phyloP scores from a whole-genome alignment of 768 basidiomycete genomes.

The Termitomyces heimii region DNA sequence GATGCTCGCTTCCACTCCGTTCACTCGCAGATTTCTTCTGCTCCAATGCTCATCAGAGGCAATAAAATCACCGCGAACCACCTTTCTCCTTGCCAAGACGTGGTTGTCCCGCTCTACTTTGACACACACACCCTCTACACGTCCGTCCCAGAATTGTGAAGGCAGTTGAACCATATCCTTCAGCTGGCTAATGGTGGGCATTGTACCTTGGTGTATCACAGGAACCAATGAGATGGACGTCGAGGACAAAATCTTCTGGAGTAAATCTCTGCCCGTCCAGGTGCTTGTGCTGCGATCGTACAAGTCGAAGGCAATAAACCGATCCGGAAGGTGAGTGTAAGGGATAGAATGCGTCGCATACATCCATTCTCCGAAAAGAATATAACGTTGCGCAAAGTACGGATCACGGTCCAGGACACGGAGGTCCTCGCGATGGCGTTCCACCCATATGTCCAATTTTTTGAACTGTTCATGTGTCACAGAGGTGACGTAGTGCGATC shows the following conservation, averaged over 20 bases:
- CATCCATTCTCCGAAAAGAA: conserved; percentile 62
- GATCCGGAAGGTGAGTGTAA: conserved; percentile 47
- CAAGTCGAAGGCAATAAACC: conserved; percentile 54
- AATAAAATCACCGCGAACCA: conserved; percentile 57
- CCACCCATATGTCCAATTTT: conserved; percentile 50
- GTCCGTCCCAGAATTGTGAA: conserved; percentile 41
- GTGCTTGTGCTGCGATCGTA: conserved; percentile 43
- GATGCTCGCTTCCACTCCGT: conserved; percentile 20
- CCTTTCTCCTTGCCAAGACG: conserved; percentile 43
- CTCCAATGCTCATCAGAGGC: conserved; percentile 61
- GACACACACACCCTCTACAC: conserved; percentile 52
- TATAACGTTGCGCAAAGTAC: conserved; percentile 49
- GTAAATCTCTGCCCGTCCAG: conserved; percentile 31
- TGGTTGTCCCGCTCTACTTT: conserved; percentile 39
- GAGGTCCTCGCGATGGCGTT: conserved; percentile 35
- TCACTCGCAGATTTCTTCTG: conserved; percentile 31
- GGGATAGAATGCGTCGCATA: conserved; percentile 56
- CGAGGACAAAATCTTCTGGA: conserved; percentile 26
- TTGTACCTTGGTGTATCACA: conserved; percentile 32
- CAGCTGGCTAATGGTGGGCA: conserved; percentile 35
- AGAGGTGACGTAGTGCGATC: conserved; percentile 54
- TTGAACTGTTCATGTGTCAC: conserved; percentile 58
- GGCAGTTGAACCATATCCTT: conserved; percentile 36
- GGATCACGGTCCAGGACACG: conserved; percentile 40
- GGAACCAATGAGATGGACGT: conserved; percentile 41